phyloP scores from a whole-genome alignment of 495 filamentous ascomycete species.

The Xylaria palmicola region DNA sequence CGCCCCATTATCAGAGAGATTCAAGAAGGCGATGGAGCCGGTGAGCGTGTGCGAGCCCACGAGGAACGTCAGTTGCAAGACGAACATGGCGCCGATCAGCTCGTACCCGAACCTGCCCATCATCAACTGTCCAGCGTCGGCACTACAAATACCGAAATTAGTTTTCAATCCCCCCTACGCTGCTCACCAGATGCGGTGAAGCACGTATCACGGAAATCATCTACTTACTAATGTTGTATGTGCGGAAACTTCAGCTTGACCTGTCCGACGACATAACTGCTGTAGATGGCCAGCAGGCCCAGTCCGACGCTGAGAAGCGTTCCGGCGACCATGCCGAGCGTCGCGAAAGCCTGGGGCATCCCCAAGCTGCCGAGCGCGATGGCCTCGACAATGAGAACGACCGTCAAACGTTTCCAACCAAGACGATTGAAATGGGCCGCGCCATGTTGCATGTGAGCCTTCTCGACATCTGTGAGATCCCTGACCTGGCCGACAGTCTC shows the following conservation, averaged over 20 bases:
- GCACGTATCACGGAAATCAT: neutral
- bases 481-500: slow-evolving; percentile 31
- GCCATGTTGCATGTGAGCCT: slow-evolving; percentile 39
- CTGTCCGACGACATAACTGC: slow-evolving; percentile 74
- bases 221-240: slow-evolving; percentile 58
- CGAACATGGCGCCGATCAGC: slow-evolving; percentile 60
- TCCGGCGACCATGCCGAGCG: slow-evolving; percentile 58
- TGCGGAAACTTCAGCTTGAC: slow-evolving; percentile 71
- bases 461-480: slow-evolving; percentile 35
- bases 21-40: slow-evolving; percentile 70
- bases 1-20: slow-evolving; percentile 58
- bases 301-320: slow-evolving; percentile 59
- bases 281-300: slow-evolving; percentile 71
- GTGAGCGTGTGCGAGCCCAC: slow-evolving; percentile 75
- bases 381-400: slow-evolving; percentile 70
- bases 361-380: slow-evolving; percentile 70
- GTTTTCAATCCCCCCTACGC: neutral
- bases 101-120: slow-evolving; percentile 63
- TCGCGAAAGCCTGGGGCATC: slow-evolving; percentile 63
- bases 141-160: slow-evolving; percentile 24
- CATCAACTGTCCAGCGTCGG: slow-evolving; percentile 68
- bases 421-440: slow-evolving; percentile 42
- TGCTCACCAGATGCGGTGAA: neutral
- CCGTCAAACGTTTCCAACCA: slow-evolving; percentile 51
- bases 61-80: slow-evolving; percentile 71